Percentiles rank a stretch among this genome's conserved stretches.
Evolutionary conservation across 2,329 filamentous ascomycete genomes (phyloP).

Genomic region (Dactylellina sp.): DNA sequence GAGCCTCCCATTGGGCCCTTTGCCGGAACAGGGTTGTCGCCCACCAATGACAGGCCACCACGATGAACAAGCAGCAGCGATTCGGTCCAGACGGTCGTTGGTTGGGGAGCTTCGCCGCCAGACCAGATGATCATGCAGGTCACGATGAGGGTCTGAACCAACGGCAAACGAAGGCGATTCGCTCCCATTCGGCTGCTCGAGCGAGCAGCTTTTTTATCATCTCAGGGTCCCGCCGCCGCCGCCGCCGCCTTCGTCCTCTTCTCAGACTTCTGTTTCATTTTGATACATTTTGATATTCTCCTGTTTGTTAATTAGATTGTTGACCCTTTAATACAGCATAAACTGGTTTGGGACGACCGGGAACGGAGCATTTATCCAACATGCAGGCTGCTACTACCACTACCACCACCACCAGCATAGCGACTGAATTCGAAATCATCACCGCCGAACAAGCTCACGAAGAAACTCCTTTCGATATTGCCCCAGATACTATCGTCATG

Average conservation of each 20-base stretch:
- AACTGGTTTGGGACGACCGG: conserved; percentile 18
- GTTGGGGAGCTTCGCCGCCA: conserved; percentile 49
- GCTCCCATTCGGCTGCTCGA: conserved; percentile 16
- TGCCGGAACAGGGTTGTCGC: not conserved
- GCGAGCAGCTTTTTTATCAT: conserved; percentile 2
- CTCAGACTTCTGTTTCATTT: conserved; percentile 18
- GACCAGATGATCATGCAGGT: conserved; percentile 52
- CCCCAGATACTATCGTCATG: conserved; percentile 32
- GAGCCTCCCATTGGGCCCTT: conserved; percentile 10
- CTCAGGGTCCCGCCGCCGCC: not conserved
- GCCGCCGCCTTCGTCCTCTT: conserved; percentile 4
- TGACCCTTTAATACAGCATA: conserved; percentile 1
- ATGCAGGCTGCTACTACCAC: conserved; percentile 18
- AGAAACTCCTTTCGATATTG: not conserved
- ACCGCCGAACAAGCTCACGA: conserved; percentile 8
- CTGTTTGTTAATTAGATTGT: conserved; percentile 4
- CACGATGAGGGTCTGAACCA: conserved; percentile 25
- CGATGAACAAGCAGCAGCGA: conserved; percentile 34
- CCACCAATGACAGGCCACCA: conserved; percentile 39
- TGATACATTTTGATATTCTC: not conserved
- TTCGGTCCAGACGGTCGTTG: too few relatives aligned
- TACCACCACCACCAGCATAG: not conserved
- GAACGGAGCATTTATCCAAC: conserved; percentile 33
- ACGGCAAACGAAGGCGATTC: conserved; percentile 41
- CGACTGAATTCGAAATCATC: conserved; percentile 26